These are phyloP conservation scores for Fistulifera pelliculosa DNA, from an alignment of 108 stramenopile species.

Conservation along the genomic window DNA sequence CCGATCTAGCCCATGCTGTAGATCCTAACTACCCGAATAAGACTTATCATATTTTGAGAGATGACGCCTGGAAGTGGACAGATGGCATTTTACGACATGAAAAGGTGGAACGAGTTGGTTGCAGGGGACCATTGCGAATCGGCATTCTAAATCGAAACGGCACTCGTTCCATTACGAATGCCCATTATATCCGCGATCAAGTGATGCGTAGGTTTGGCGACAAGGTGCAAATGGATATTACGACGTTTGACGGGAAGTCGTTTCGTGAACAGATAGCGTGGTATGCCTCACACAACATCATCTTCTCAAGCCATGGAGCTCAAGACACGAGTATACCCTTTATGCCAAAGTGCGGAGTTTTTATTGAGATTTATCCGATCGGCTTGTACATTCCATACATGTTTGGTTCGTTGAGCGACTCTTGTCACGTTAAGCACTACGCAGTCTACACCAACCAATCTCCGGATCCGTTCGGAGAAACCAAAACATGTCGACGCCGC, in stretches of 20 bases:
- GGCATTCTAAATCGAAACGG: background rate
- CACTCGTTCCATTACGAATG: background rate
- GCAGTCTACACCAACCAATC: too few relatives aligned
- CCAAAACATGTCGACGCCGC: too few relatives aligned
- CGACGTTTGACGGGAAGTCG: constrained; percentile 22
- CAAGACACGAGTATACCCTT: constrained; percentile 34
- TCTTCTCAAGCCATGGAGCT: constrained; percentile 37
- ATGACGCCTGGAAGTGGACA: too few relatives aligned
- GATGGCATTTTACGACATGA: background rate
- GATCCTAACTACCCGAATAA: too few relatives aligned
- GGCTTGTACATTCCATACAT: constrained; percentile 20
- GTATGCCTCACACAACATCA: constrained; percentile 18
- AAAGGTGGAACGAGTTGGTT: background rate
- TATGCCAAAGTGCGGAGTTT: constrained; percentile 18
- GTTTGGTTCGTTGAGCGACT: constrained; percentile 25
- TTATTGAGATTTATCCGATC: constrained; percentile 28
- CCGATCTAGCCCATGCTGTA: background rate
- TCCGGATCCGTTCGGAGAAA: too few relatives aligned
- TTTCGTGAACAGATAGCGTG: constrained; percentile 24
- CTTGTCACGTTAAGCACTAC: background rate
- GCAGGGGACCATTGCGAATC: background rate
- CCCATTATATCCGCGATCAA: background rate
- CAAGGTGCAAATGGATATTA: constrained; percentile 3
- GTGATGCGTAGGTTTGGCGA: background rate
- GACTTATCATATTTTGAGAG: too few relatives aligned